A percentile compares a stretch with the other conserved stretches of the same genome.
phyloP scores from a whole-genome alignment of 2,329 filamentous ascomycete species.

The Dryadomyces quercivorus region DNA sequence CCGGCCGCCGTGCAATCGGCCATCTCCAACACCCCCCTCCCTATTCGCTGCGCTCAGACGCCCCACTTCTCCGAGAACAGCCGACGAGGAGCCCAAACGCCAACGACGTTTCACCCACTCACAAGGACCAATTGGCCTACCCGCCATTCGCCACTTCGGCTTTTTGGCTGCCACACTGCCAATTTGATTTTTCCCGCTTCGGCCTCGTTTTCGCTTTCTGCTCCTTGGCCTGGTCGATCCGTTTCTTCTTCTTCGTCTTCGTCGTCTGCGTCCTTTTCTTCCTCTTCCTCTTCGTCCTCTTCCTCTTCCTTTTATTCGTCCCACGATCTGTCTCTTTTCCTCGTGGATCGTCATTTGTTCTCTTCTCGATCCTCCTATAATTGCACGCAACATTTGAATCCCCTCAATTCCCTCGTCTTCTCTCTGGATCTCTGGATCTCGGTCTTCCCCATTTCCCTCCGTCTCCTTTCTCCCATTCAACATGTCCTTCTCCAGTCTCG shows the following conservation, averaged over 20 bases:
- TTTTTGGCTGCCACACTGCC: not conserved
- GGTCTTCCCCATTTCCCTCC: not conserved
- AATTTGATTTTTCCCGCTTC: not conserved
- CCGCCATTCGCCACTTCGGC: constrained; percentile 1
- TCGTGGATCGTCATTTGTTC: not conserved
- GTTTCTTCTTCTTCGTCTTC: not conserved
- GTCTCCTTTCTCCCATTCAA: constrained; percentile 14
- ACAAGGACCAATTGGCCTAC: constrained; percentile 2
- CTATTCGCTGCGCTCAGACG: not conserved
- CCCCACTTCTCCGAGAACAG: constrained; percentile 2
- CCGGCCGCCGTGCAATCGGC: not conserved
- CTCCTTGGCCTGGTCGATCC: too few relatives aligned
- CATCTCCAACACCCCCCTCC: not conserved
- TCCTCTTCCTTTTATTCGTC: not conserved
- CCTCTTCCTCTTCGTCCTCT: not conserved
- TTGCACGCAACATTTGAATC: not conserved
- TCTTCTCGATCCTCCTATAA: not conserved
- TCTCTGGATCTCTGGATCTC: too few relatives aligned
- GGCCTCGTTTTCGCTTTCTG: not conserved
- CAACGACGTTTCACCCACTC: constrained; percentile 1
- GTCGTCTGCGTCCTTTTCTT: not conserved
- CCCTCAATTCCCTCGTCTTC: not conserved
- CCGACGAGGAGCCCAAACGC: not conserved
- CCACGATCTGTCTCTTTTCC: not conserved
- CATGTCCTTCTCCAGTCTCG: constrained; percentile 58